Percentiles rank a stretch among this genome's conserved stretches.
These are phyloP conservation scores for Fragaria iinumae DNA, from an alignment of 306 rosid species.

Conservation along the genomic window DNA sequence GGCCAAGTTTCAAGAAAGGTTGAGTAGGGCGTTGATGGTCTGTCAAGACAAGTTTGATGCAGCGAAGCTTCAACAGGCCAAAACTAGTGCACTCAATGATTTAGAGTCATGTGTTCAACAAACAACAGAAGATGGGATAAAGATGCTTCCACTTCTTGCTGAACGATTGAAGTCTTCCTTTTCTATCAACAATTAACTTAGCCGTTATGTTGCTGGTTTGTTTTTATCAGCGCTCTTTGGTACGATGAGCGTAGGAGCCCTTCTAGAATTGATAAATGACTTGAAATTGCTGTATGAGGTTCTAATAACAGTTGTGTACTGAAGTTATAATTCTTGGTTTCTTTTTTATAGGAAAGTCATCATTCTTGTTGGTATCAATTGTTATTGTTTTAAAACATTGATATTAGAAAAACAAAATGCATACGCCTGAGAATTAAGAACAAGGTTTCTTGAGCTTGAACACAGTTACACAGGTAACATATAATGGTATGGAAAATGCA, in stretches of 20 bases:
- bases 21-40: constrained; percentile 85
- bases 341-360: no score
- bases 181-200: constrained; percentile 33
- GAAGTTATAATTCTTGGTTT: no score
- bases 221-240: neutral
- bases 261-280: constrained; percentile 11
- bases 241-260: constrained; percentile 2
- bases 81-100: constrained; percentile 46
- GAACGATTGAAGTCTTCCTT: constrained; percentile 61
- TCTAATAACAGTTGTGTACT: neutral
- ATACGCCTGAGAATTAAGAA: no score
- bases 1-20: constrained; percentile 86
- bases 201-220: neutral
- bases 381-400: neutral
- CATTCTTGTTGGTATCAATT: neutral
- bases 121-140: constrained; percentile 68
- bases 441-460: no score
- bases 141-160: constrained; percentile 59
- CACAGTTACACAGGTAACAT: no score
- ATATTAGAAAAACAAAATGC: no score
- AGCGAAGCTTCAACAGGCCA: constrained; percentile 60
- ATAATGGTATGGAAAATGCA: no score
- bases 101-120: constrained; percentile 76
- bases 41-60: constrained; percentile 90
- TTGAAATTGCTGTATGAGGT: neutral